Conservation (phyloP, 2,329 filamentous ascomycete species). For the Aspergillus uvarum region DNA sequence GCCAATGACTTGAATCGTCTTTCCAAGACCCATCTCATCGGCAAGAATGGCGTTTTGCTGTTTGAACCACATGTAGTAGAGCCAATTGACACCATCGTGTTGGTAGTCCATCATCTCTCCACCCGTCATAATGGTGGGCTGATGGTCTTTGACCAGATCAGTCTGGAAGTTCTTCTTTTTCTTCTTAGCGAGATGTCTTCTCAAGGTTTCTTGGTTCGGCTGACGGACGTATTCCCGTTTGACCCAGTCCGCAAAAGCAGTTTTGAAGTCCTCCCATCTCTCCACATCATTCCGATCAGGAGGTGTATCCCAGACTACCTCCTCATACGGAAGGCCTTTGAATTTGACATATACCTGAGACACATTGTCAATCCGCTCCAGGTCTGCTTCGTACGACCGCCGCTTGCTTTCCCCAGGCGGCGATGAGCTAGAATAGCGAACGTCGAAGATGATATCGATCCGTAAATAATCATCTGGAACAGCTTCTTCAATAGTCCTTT, state of each 20-base stretch:
- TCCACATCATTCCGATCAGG: conserved; percentile 61
- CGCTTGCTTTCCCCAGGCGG: conserved; percentile 50
- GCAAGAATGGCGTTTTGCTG: conserved; percentile 85
- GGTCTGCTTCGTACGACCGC: conserved; percentile 64
- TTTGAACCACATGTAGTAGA: conserved; percentile 83
- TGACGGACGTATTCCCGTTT: conserved; percentile 71
- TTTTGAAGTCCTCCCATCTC: conserved; percentile 75
- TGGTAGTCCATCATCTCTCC: conserved; percentile 93
- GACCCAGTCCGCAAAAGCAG: conserved; percentile 84
- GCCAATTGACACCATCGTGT: conserved; percentile 89
- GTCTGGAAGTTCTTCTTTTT: conserved; percentile 64
- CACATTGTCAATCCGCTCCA: conserved; percentile 70
- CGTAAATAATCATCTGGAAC: conserved; percentile 84
- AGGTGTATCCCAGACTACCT: conserved; percentile 84
- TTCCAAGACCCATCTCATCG: conserved; percentile 97
- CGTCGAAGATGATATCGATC: conserved; percentile 84
- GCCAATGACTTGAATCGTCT: conserved; percentile 90
- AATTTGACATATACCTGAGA: conserved; percentile 81
- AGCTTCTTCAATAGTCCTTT: conserved; percentile 71
- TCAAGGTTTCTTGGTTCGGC: conserved; percentile 56
- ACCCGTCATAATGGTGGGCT: conserved; percentile 71
- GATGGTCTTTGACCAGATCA: conserved; percentile 65
- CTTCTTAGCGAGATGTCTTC: conserved; percentile 66
- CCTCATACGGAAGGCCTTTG: conserved; percentile 86
- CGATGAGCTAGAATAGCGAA: conserved; percentile 63